Percentiles rank a stretch among this genome's conserved stretches.
phyloP scores from a whole-genome alignment of 441 rosid genomes.

The Sinapis alba region DNA sequence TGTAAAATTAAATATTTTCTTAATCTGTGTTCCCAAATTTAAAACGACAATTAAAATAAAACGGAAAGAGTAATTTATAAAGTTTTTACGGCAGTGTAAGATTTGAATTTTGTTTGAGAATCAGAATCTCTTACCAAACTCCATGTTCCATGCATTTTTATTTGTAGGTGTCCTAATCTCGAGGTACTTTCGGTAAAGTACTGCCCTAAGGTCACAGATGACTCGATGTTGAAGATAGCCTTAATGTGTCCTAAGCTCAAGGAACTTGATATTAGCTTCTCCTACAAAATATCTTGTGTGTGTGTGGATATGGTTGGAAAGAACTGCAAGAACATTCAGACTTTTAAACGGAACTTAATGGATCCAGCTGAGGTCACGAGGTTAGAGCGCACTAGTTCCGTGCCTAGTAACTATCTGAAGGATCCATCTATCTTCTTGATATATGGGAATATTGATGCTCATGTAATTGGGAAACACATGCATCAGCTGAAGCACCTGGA shows the following conservation, averaged over 20 bases:
- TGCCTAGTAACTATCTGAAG: neutral
- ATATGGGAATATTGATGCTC: conserved; percentile 41
- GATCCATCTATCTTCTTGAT: neutral
- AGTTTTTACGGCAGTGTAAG: too few relatives aligned
- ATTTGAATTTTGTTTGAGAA: neutral
- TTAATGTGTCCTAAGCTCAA: conserved; percentile 50
- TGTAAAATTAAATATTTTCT: too few relatives aligned
- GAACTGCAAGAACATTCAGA: conserved; percentile 49
- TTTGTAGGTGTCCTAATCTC: conserved; percentile 64
- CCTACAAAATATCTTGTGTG: conserved; percentile 57
- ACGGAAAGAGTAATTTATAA: too few relatives aligned
- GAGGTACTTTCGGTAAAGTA: conserved; percentile 63
- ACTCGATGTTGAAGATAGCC: conserved; percentile 59
- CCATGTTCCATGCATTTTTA: neutral
- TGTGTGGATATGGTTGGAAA: conserved; percentile 48
- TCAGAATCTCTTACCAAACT: neutral
- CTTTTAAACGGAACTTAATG: conserved; percentile 56
- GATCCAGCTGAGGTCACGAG: conserved; percentile 54
- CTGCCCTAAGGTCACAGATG: conserved; percentile 59
- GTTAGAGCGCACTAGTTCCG: neutral
- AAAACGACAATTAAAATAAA: too few relatives aligned
- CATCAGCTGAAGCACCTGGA: conserved; percentile 59
- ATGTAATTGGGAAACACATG: conserved; percentile 53
- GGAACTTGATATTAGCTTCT: conserved; percentile 68
- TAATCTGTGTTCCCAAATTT: too few relatives aligned